Evolutionary conservation across 306 rosid genomes (phyloP), one percentile per base, ranked within the genome.

Genomic region (Lotus japonicus): DNA sequence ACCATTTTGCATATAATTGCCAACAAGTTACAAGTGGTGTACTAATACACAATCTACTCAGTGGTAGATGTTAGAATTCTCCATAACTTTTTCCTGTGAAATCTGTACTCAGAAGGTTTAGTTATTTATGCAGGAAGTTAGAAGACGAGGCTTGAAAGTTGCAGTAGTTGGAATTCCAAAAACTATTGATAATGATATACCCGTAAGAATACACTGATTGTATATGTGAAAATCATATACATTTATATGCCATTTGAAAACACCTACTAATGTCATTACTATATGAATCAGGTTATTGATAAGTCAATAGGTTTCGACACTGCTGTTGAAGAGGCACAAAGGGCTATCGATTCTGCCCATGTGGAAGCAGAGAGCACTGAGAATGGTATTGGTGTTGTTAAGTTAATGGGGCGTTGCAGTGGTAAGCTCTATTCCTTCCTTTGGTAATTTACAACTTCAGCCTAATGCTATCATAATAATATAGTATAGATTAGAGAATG

Each of bases 101-200:
- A 13, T 66, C 11, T 66, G 48, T 46, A 21, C 10, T 66, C 11
- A 66, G 9, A 1, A 48, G 70, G 41, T 43, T 44, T 61, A n/a
- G 18, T 70, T 45, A 58, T 36, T 45, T 36, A 45, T 3, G 13
- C 86, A 92, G 98, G 98, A 94, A 82, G 66, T 90, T 53, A 88
- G 82, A 83, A 81, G 81, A 64, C 92, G 96, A 3, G 98, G 97
- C 61, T 78, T 94, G 61, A 88, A 94, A 85, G 98, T 94, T 33
- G 77, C 75, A 0, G 87, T 94, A 16, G 94, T 80, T 11, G 98
- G 98, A 69, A 88, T 94, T 81, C 98, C 98, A 9, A 94, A 94
- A 76, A 94, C 98, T 62, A 94, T 94, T n/a, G 98, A 94, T 77
- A 94, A 90, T 33, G 98, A 94, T 69, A 90, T 94, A 67, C 97